Conservation (phyloP, 352 stramenopile species). For the Globisporangium paroecandrum region DNA sequence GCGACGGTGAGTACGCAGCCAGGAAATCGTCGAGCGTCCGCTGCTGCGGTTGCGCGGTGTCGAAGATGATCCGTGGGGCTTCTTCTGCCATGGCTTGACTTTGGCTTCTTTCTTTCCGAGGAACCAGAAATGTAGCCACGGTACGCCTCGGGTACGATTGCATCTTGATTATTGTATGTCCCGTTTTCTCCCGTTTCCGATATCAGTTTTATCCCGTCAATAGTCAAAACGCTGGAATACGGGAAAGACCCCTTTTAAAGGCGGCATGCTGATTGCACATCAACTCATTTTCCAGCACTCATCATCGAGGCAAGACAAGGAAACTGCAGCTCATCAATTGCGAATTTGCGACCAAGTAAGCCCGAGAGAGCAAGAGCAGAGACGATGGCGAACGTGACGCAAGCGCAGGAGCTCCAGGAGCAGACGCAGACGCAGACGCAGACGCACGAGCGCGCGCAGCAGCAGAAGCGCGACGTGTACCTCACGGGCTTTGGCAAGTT, state of each 20-base stretch:
- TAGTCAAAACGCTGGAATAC: too few species aligned
- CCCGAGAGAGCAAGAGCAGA: not conserved
- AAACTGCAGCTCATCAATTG: not conserved
- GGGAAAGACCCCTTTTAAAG: too few species aligned
- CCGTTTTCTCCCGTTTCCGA: too few species aligned
- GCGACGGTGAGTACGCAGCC: constrained; percentile 4
- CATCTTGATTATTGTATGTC: too few species aligned
- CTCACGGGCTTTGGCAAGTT: constrained; percentile 86
- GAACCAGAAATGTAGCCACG: too few species aligned
- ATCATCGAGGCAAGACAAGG: not conserved
- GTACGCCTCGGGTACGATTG: too few species aligned
- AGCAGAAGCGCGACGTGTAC: constrained; percentile 56
- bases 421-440: constrained; percentile 15
- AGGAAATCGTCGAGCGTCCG: constrained; percentile 14
- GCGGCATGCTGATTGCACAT: not conserved
- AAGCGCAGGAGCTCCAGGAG: constrained; percentile 22
- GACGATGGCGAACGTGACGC: constrained; percentile 18
- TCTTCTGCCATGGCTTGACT: not conserved
- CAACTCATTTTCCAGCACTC: not conserved
- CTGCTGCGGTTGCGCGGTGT: not conserved
- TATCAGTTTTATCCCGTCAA: too few species aligned
- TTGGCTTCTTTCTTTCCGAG: too few species aligned
- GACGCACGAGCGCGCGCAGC: constrained; percentile 27
- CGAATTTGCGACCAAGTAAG: not conserved
- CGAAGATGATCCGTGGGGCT: constrained; percentile 8